Evolutionary conservation across 2,329 filamentous ascomycete genomes (phyloP).

Genomic region (Amphichorda felina): DNA sequence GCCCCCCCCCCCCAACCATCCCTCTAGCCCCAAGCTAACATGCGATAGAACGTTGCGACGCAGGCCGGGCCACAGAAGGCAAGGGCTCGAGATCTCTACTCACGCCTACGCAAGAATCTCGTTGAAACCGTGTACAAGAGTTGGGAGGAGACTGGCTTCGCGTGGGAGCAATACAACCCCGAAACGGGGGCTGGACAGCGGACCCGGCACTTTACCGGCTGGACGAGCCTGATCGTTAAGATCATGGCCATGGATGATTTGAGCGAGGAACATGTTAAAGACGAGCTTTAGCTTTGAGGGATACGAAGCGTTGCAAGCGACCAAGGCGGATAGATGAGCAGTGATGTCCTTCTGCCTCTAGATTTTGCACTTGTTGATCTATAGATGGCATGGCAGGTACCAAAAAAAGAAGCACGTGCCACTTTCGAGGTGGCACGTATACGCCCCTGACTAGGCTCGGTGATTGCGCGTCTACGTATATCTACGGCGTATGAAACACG

Average conservation of each 20-base stretch:
- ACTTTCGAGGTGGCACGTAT: too few relatives aligned
- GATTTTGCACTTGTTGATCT: too few relatives aligned
- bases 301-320: too few relatives aligned
- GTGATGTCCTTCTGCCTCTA: too few relatives aligned
- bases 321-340: too few relatives aligned
- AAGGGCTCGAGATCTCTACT: conserved; percentile 64
- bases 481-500: too few relatives aligned
- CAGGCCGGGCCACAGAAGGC: conserved; percentile 55
- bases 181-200: conserved; percentile 88
- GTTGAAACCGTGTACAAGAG: conserved; percentile 79
- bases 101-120: conserved; percentile 65
- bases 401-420: too few relatives aligned
- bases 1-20: not conserved
- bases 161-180: conserved; percentile 97
- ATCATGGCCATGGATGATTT: conserved; percentile 90
- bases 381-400: too few relatives aligned
- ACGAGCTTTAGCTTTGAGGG: conserved; percentile 33
- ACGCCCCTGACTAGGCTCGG: too few relatives aligned
- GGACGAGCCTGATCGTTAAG: conserved; percentile 97
- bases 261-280: conserved; percentile 19
- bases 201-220: conserved; percentile 95
- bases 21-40: not conserved
- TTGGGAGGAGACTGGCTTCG: conserved; percentile 88
- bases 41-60: conserved; percentile 45
- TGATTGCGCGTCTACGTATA: too few relatives aligned